Evolutionary conservation across 495 filamentous ascomycete genomes (phyloP), one percentile per base, ranked within the genome.

Genomic region (Lineolata rhizophorae): DNA sequence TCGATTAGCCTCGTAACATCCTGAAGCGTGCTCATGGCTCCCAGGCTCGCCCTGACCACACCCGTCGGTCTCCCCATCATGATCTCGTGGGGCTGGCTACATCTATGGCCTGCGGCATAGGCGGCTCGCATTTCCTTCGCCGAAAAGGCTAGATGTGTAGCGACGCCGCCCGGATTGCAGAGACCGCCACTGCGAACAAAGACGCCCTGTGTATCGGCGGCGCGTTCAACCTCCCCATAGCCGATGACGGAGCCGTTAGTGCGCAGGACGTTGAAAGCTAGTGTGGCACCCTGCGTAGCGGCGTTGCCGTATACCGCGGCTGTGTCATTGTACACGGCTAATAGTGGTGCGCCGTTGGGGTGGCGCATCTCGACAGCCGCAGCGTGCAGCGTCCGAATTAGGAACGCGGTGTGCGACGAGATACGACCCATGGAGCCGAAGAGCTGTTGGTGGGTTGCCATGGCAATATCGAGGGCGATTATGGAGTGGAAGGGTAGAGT

Each of bases 401-500:
- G 60, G 35, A 48, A 61, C 0, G 62, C 52, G 4, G 72, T 72
- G 45, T 84, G 74, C 8, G 51, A 47, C 10, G 72, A 71, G 16
- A 83, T 61, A 24, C 51, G 55, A 21, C 57, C 54, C 58, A 78
- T 72, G 6, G 61, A 65, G 2, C 61, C 58, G 45, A 65, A 84
- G 3, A 85, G 46, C 21, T 52, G 55, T 19, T 51, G 40, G 43
- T 83, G 76, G 2, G 67, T 57, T n/a, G 65, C 58, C 18, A 85
- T 65, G 3, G 75, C 78, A 42, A 62, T 60, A 1, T 65, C 70
- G 6, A 85, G 60, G 1, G 73, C 76, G 17, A 80, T 46, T 38
- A 84, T 81, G 40, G 54, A 73, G 49, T 80, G 78, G 40, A 80
- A 77, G n/a, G 76, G 72, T 4, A 77, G 47, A 4, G 77, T 84